Evolutionary conservation across 139 green algal species (phyloP).

Genomic region (Closterium sp.): DNA sequence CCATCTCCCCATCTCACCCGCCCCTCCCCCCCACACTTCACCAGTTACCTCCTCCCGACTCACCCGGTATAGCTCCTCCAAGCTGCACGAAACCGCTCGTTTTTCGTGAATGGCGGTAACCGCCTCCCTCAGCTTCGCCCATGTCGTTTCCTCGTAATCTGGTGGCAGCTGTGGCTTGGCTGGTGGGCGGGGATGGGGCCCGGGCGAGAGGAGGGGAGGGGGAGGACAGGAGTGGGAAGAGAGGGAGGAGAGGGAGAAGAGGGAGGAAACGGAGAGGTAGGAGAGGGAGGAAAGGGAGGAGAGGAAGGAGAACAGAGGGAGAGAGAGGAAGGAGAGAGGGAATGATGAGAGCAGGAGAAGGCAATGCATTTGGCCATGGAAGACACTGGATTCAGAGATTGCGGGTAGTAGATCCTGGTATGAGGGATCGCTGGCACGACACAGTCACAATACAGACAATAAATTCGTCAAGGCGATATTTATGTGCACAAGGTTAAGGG

Average conservation of each 20-base stretch:
- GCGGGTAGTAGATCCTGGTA: background rate
- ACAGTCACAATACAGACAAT: background rate
- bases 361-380: background rate
- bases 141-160: slow-evolving; percentile 85
- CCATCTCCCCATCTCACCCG: no score
- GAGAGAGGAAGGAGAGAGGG: no score
- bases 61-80: slow-evolving; percentile 89
- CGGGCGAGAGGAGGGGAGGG: no score
- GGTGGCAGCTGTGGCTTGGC: slow-evolving; percentile 80
- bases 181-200: background rate
- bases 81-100: slow-evolving; percentile 67
- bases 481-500: no score
- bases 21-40: background rate
- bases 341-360: no score
- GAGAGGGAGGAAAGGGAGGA: background rate
- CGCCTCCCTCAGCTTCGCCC: slow-evolving; percentile 77
- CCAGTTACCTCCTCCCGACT: background rate
- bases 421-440: background rate
- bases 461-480: no score
- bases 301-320: background rate
- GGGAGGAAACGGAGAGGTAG: background rate
- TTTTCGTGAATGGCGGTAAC: slow-evolving; percentile 82
- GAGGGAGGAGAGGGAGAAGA: background rate
- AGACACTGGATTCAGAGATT: background rate
- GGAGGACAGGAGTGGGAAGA: background rate